phyloP scores from a whole-genome alignment of 2,329 filamentous ascomycete species.

The Laburnicola sp. region DNA sequence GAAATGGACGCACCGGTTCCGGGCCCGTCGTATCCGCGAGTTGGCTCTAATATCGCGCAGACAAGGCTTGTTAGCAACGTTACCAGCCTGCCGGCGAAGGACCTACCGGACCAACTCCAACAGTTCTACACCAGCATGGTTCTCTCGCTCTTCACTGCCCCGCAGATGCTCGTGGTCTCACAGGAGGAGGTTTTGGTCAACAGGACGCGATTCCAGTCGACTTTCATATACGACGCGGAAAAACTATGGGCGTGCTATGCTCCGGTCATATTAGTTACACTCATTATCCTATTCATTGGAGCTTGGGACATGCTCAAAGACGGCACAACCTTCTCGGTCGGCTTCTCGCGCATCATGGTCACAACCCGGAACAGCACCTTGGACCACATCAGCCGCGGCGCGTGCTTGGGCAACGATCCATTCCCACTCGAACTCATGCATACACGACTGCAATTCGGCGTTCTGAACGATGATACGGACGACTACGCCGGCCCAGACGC shows the following conservation, averaged over 20 bases:
- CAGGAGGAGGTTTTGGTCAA: slow-evolving; percentile 21
- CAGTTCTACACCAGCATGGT: slow-evolving; percentile 41
- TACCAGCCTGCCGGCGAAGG: slow-evolving; percentile 27
- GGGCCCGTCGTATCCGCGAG: slow-evolving; percentile 32
- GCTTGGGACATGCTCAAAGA: slow-evolving; percentile 37
- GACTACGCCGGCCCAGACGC: slow-evolving; percentile 27
- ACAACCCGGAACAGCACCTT: slow-evolving; percentile 42
- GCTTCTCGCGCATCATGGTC: slow-evolving; percentile 41
- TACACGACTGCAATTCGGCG: slow-evolving; percentile 44
- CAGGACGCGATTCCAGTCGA: slow-evolving; percentile 29
- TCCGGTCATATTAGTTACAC: slow-evolving; percentile 35
- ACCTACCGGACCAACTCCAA: slow-evolving; percentile 31
- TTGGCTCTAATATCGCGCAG: slow-evolving; percentile 44
- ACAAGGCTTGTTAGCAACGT: slow-evolving; percentile 49
- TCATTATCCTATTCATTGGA: slow-evolving; percentile 35
- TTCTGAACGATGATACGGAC: slow-evolving; percentile 35
- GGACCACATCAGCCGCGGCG: slow-evolving; percentile 45
- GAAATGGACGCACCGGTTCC: slow-evolving; percentile 33
- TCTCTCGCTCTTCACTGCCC: slow-evolving; percentile 40
- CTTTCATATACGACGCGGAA: slow-evolving; percentile 36
- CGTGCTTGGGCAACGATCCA: slow-evolving; percentile 46
- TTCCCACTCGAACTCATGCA: slow-evolving; percentile 45
- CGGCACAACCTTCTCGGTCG: slow-evolving; percentile 40
- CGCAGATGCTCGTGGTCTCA: slow-evolving; percentile 34
- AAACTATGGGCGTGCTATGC: slow-evolving; percentile 42